phyloP scores from a whole-genome alignment of 169 alveolate genomes.

The Plasmodium vivax region DNA sequence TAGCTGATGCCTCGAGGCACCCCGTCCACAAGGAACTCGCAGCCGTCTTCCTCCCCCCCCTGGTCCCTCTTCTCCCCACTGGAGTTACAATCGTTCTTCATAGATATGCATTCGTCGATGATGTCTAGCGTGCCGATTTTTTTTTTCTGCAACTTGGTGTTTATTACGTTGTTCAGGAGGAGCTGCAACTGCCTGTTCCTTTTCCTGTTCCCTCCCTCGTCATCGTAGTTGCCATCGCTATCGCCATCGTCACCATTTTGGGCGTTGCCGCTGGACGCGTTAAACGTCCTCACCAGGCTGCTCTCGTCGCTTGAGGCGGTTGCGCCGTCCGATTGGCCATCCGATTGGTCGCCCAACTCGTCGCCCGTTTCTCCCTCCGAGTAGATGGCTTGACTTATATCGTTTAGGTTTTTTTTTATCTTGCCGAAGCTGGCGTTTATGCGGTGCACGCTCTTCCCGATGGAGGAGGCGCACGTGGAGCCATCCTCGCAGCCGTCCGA shows the following conservation, averaged over 20 bases:
- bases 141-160: slow-evolving; percentile 47
- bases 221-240: neutral
- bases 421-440: slow-evolving; percentile 24
- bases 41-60: neutral
- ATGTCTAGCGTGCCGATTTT: slow-evolving; percentile 24
- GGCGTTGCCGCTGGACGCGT: neutral
- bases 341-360: neutral
- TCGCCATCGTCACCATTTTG: neutral
- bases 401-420: slow-evolving; percentile 14
- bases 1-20: neutral
- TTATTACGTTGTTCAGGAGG: slow-evolving; percentile 11
- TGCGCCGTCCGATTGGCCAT: neutral
- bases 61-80: neutral
- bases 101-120: slow-evolving; percentile 66
- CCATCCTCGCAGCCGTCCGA: neutral
- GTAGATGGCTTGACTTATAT: slow-evolving; percentile 1
- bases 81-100: slow-evolving; percentile 7
- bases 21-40: neutral
- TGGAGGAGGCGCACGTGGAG: neutral
- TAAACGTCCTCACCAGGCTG: neutral
- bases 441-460: slow-evolving; percentile 15
- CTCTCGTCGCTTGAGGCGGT: neutral
- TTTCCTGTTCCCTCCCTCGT: neutral
- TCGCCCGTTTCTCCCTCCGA: neutral
- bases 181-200: slow-evolving; percentile 4